Conservation (phyloP, 306 rosid genomes). For the Hippophae gyantsensis region DNA sequence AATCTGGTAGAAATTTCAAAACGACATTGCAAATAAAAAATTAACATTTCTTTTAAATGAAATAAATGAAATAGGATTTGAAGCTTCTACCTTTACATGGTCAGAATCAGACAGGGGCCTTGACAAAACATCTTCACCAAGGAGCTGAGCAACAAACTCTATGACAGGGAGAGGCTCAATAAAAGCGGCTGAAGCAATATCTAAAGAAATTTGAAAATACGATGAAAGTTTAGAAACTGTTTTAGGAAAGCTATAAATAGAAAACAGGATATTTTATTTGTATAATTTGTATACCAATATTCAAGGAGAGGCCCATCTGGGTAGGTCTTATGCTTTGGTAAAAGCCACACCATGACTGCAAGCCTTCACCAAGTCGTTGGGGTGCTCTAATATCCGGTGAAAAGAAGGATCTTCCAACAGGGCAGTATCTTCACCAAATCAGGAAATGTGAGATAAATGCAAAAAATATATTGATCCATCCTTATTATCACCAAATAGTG, state of each 20-base stretch:
- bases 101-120: slow-evolving; percentile 84
- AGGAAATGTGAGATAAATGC: slow-evolving; percentile 19
- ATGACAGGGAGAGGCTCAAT: slow-evolving; percentile 96
- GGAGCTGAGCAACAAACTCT: slow-evolving; percentile 86
- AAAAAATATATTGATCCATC: slow-evolving; percentile 6
- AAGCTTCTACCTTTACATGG: slow-evolving; percentile 62
- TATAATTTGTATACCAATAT: slow-evolving; percentile 49
- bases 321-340: slow-evolving; percentile 99
- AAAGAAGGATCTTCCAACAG: slow-evolving; percentile 89
- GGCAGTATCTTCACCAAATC: slow-evolving; percentile 57
- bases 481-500: slow-evolving; percentile 2
- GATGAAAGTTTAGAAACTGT: slow-evolving; percentile 8
- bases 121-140: slow-evolving; percentile 70
- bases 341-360: slow-evolving; percentile 97
- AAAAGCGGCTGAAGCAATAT: slow-evolving; percentile 96
- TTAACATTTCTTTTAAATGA: neutral
- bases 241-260: slow-evolving; percentile 1
- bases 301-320: slow-evolving; percentile 97
- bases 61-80: neutral
- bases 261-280: neutral
- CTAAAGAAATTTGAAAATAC: slow-evolving; percentile 27
- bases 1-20: slow-evolving; percentile 50
- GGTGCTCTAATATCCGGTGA: slow-evolving; percentile 77
- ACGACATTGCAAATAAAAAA: slow-evolving; percentile 6
- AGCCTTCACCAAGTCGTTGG: slow-evolving; percentile 87